Evolutionary conservation across 2,329 filamentous ascomycete species (phyloP), one percentile per base, ranked within the genome.

Genomic region (Colletotrichum costaricense): DNA sequence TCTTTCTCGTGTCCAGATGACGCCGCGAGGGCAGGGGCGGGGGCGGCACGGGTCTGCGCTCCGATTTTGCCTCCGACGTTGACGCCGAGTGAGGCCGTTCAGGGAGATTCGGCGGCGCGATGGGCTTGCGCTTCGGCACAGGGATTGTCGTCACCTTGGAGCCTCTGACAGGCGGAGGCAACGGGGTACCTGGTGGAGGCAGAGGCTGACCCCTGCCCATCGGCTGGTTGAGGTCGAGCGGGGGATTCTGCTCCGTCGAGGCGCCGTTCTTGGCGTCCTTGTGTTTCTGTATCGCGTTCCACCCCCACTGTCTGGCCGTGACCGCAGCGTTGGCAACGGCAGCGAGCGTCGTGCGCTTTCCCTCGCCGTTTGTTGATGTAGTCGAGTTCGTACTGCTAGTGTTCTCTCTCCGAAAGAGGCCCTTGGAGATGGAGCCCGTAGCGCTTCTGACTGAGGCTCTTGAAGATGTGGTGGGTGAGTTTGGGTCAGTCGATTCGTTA

Each of bases 151-250:
- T 88, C 57, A 89, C 88, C 78, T 89, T 90, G 7, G 89, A 88
- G 70, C 86, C 88, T 67, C 87, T 89, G 46, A 91, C 90, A 1
- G 92, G 93, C 55, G 87, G 90, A 2, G 95, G 95, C 1, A 97
- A 86, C 4, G 95, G 95, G 57, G 89, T 92, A 2, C 95, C 95
- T 2, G 93, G 94, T 9, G 95, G 94, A 59, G 94, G 95, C 22
- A 97, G 85, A 1, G 95, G 95, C 77, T 93, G 92, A 0, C 95
- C 95, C 52, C 95, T 89, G 1, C 95, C 95, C 85, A 97, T 95
- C 2, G 95, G 95, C 77, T 94, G 90, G 75, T 81, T 83, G 72
- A 89, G 76, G 82, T 90, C 81, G 74, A 90, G 58, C 19, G 76
- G 74, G 30, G 78, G 70, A 24, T 76, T 75, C 49, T 65, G 12